A percentile compares a stretch with the other conserved stretches of the same genome.
phyloP scores from a whole-genome alignment of 768 basidiomycete species.

The Gyrodon lividus region DNA sequence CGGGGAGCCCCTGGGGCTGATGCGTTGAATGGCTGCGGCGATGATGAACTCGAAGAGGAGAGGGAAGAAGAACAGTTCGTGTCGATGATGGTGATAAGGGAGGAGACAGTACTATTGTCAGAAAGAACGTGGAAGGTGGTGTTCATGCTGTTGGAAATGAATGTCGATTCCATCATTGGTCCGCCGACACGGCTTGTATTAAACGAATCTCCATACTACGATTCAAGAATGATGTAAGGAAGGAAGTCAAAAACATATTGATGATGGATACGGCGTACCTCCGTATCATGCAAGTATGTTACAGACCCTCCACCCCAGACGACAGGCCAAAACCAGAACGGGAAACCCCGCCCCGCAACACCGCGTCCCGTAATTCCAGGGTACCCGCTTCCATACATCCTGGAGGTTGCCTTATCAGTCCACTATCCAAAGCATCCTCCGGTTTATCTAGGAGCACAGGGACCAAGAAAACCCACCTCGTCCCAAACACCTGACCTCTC shows the following conservation, averaged over 20 bases:
- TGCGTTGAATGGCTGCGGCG: slow-evolving; percentile 32
- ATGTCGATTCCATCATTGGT: slow-evolving; percentile 36
- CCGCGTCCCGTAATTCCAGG: slow-evolving; percentile 48
- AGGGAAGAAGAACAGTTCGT: slow-evolving; percentile 43
- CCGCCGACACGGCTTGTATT: slow-evolving; percentile 54
- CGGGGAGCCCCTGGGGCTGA: slow-evolving; percentile 27
- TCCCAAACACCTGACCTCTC: slow-evolving; percentile 44
- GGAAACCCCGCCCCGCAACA: slow-evolving; percentile 51
- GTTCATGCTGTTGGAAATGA: slow-evolving; percentile 38
- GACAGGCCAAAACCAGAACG: slow-evolving; percentile 67
- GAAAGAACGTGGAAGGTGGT: slow-evolving; percentile 47
- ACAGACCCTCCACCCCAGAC: slow-evolving; percentile 42
- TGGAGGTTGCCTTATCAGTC: slow-evolving; percentile 21
- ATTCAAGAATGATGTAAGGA: slow-evolving; percentile 11
- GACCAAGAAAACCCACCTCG: slow-evolving; percentile 32
- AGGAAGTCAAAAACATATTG: not conserved
- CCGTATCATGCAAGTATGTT: slow-evolving; percentile 37
- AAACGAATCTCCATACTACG: slow-evolving; percentile 44
- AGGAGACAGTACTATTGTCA: slow-evolving; percentile 46
- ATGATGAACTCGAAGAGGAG: slow-evolving; percentile 32
- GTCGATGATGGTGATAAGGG: slow-evolving; percentile 42
- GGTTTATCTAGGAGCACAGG: not conserved
- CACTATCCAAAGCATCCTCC: not conserved
- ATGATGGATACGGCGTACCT: slow-evolving; percentile 32
- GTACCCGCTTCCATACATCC: slow-evolving; percentile 64